A percentile compares a stretch with the other conserved stretches of the same genome.
Evolutionary conservation across 768 basidiomycete genomes (phyloP).

Genomic region (Cystofilobasidium macerans): DNA sequence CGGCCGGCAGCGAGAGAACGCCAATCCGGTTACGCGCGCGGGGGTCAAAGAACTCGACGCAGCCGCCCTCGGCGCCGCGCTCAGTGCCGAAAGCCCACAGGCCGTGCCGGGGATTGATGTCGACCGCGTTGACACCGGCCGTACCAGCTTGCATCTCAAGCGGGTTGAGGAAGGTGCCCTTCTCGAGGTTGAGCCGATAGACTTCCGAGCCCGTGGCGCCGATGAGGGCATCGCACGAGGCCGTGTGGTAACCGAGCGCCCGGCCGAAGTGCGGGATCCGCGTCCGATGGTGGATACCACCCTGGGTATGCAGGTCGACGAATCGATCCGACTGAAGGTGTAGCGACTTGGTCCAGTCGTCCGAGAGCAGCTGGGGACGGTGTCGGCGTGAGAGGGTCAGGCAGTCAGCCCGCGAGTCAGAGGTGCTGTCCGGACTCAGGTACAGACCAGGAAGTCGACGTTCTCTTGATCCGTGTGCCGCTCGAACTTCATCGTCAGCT

Average conservation of each 20-base stretch:
- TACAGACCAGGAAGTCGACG: constrained; percentile 91
- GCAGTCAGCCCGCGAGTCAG: too few relatives aligned
- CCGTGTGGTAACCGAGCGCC: constrained; percentile 80
- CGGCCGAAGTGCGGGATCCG: constrained; percentile 92
- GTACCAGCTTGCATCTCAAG: constrained; percentile 29
- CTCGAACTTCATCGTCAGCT: constrained; percentile 88
- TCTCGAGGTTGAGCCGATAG: constrained; percentile 87
- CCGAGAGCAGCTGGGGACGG: constrained; percentile 71
- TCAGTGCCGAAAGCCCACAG: constrained; percentile 81
- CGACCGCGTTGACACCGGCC: constrained; percentile 73
- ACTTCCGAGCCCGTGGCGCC: constrained; percentile 76
- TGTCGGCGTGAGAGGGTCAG: too few relatives aligned
- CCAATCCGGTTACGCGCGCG: constrained; percentile 69
- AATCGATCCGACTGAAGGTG: constrained; percentile 95
- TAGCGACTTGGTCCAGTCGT: constrained; percentile 98
- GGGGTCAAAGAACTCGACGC: constrained; percentile 93
- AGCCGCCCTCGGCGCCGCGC: constrained; percentile 47
- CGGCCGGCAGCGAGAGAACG: constrained; percentile 49
- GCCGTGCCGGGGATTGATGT: constrained; percentile 87
- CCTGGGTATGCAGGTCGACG: constrained; percentile 84
- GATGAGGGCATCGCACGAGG: constrained; percentile 81
- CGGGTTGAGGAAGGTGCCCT: constrained; percentile 83
- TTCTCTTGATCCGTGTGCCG: constrained; percentile 93
- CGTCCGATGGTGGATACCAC: constrained; percentile 81
- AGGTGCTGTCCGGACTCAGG: not conserved